A percentile compares a stretch with the other conserved stretches of the same genome.
Evolutionary conservation across 2,329 filamentous ascomycete genomes (phyloP).

Genomic region (Colletotrichum spaethianum): DNA sequence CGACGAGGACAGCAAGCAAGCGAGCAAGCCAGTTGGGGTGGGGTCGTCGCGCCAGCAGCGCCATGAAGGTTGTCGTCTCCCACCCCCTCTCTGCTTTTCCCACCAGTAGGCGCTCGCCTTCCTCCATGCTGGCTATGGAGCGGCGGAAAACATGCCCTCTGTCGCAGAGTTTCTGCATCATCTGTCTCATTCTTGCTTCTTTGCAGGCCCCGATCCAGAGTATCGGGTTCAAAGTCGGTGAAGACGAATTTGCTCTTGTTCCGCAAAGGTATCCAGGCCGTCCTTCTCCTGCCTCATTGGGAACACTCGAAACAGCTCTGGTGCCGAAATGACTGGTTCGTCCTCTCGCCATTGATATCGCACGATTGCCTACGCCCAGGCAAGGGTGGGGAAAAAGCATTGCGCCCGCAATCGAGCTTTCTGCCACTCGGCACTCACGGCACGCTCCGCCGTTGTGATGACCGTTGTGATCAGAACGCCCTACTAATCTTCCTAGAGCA

Average conservation of each 20-base stretch:
- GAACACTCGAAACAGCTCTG: slow-evolving; percentile 11
- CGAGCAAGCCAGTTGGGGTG: slow-evolving; percentile 12
- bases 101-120: slow-evolving; percentile 31
- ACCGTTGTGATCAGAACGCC: background rate
- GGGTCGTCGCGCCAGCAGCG: slow-evolving; percentile 6
- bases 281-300: slow-evolving; percentile 37
- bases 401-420: slow-evolving; percentile 30
- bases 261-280: slow-evolving; percentile 15
- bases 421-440: background rate
- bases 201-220: slow-evolving; percentile 36
- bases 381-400: background rate
- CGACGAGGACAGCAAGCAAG: slow-evolving; percentile 3
- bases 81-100: slow-evolving; percentile 17
- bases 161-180: slow-evolving; percentile 27
- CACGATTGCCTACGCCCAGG: background rate
- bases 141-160: background rate
- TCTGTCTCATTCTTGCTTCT: slow-evolving; percentile 12
- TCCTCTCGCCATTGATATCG: slow-evolving; percentile 7
- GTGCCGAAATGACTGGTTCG: slow-evolving; percentile 8
- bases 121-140: slow-evolving; percentile 4
- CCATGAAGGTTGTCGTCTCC: slow-evolving; percentile 2
- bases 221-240: slow-evolving; percentile 39
- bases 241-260: slow-evolving; percentile 26
- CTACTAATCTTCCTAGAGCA: background rate
- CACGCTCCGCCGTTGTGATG: slow-evolving; percentile 4